Evolutionary conservation across 495 filamentous ascomycete genomes (phyloP).

Genomic region (Trichoderma gamsii): DNA sequence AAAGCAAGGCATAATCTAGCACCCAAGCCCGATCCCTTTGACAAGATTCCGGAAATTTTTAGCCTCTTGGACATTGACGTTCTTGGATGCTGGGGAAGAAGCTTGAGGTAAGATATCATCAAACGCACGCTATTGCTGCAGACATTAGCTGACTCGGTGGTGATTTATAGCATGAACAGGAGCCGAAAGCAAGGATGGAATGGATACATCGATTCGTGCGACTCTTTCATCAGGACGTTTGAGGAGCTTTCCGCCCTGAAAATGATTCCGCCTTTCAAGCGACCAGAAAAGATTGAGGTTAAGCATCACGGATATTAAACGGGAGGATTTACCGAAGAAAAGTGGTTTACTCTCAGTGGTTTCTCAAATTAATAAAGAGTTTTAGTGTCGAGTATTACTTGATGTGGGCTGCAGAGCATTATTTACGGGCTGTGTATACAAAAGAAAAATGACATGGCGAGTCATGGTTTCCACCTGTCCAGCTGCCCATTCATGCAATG

Average conservation of each 20-base stretch:
- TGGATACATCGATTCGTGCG: neutral
- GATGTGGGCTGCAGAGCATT: too few species aligned
- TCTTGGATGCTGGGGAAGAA: neutral
- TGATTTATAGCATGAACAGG: neutral
- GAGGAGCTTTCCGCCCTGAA: neutral
- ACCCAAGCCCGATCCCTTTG: neutral
- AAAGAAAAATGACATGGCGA: too few species aligned
- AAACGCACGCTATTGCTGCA: neutral
- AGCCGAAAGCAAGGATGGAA: conserved; percentile 1
- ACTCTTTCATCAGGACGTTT: neutral
- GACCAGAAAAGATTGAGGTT: neutral
- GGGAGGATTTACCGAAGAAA: neutral
- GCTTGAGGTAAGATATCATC: neutral
- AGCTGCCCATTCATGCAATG: too few species aligned
- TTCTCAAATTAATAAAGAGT: neutral
- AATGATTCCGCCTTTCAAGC: neutral
- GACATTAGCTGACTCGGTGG: neutral
- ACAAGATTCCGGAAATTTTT: neutral
- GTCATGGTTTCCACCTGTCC: too few species aligned
- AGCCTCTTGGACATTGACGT: neutral
- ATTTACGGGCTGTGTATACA: too few species aligned
- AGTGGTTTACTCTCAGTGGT: neutral
- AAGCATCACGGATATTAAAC: neutral
- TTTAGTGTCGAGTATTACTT: too few species aligned
- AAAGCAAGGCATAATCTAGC: neutral